Percentiles rank a stretch among this genome's conserved stretches.
These are phyloP conservation scores for Striga asiatica DNA, from an alignment of 257 asterid genomes.

Conservation along the genomic window DNA sequence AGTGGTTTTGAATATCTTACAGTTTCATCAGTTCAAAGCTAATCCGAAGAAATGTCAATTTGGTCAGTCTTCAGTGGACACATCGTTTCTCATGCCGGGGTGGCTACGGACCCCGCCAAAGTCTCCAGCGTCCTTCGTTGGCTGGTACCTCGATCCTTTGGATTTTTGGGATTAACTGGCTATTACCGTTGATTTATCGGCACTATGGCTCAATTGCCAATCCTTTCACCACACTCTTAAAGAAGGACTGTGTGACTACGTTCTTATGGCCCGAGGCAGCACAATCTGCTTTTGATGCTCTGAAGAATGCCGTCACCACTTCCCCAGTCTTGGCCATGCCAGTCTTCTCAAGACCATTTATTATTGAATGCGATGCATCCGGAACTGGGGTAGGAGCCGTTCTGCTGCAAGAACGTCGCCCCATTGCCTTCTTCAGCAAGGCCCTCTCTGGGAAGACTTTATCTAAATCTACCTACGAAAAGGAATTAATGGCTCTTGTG, in stretches of 20 bases:
- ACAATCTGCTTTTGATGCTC: not conserved
- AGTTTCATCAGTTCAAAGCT: not conserved
- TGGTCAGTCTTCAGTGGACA: not conserved
- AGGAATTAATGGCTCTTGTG: not conserved
- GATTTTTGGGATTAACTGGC: not conserved
- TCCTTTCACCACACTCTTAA: not conserved
- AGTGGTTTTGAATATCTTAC: not conserved
- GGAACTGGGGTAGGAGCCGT: not conserved
- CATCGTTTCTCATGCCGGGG: not conserved
- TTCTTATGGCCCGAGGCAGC: not conserved
- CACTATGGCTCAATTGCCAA: not conserved
- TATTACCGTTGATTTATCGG: not conserved
- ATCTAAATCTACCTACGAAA: not conserved
- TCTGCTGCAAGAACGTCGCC: not conserved
- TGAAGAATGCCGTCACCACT: not conserved
- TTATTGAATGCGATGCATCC: not conserved
- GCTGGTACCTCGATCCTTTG: not conserved
- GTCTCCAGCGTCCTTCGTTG: not conserved
- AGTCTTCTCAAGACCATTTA: not conserved
- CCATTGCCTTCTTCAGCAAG: not conserved
- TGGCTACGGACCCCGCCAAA: not conserved
- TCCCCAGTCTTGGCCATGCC: not conserved
- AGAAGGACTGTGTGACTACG: not conserved
- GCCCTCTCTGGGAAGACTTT: not conserved
- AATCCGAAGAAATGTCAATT: not conserved